Base-by-base conservation (phyloP, 768 basidiomycete genomes). In the Lanmaoa pseudosensibilis region DNA sequence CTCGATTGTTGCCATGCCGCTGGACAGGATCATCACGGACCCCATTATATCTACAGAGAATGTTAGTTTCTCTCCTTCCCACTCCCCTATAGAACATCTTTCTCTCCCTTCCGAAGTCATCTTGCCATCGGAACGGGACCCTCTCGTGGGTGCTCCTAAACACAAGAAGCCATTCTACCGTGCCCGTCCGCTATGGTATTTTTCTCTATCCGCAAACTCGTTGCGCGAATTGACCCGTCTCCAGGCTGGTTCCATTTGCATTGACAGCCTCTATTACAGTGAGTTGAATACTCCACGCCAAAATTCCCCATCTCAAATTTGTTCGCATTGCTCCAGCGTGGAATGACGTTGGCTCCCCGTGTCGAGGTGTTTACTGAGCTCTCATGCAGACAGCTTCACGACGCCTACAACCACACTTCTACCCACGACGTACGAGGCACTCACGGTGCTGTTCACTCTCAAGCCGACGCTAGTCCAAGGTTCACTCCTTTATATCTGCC, bases 291-390 rank as follows among this genome's bases (percentile, higher is more conserved):
- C 19, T 15, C 12, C 32, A 30, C 36, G 16, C 34, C 47, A 21
- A 49, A 41, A 38, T 50, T 5, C 18, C 46, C 27, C 12, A 15
- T 15, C 37, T 53, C 25, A 54, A 58, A 39, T 25, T 45, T n/a
- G 23, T 23, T 55, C 49, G 40, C 56, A 50, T 59, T 58, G 60
- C 23, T 59, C 8, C 59, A 92, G 90, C 86, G 90, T 25, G 89
- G 90, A 34, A 84, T 92, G 74, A 91, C 89, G 1, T 77, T 88
- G 69, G 85, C 88, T 37, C 85, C 89, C 12, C 83, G 89, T 54
- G 86, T 92, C 45, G 85, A 90, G 69, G 86, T 92, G 30, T 91
- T 85, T 76, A 90, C 84, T 43, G 83, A 86, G 48, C 82, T 92
- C 50, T 84, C 90, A 4, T 92, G 90, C 70, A 78, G 83, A 47